Evolutionary conservation across 192 early-diverging fungal genomes (phyloP).

Genomic region (Tieghemiomyces parasiticus): DNA sequence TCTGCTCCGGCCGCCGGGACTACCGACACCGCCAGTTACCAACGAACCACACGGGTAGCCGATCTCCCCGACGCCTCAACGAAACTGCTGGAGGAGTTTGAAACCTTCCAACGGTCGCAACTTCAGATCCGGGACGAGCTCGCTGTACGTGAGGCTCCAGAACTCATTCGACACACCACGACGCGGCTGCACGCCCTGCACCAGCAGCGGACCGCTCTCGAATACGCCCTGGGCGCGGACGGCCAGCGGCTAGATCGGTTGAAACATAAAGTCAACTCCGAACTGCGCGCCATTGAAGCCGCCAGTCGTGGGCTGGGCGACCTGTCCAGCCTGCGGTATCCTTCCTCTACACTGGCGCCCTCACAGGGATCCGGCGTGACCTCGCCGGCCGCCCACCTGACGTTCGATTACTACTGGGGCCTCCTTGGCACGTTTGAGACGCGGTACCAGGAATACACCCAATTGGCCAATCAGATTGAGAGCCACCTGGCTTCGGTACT

Average conservation of each 20-base stretch:
- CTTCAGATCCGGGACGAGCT: slow-evolving; percentile 1
- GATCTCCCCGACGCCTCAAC: not conserved
- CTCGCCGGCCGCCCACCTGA: no score
- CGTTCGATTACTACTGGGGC: slow-evolving; percentile 5
- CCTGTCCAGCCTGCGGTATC: no score
- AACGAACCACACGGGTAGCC: not conserved
- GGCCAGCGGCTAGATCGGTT: not conserved
- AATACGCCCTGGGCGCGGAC: not conserved
- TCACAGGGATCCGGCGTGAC: no score
- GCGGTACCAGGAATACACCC: slow-evolving; percentile 2
- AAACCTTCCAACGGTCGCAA: slow-evolving; percentile 2
- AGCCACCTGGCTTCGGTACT: not conserved
- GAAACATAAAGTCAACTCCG: slow-evolving; percentile 5
- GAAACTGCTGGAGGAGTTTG: slow-evolving; percentile 7
- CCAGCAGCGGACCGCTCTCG: not conserved
- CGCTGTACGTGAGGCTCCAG: not conserved
- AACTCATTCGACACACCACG: not conserved
- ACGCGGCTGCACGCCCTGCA: not conserved
- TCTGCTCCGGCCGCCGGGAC: not conserved
- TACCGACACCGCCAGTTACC: not conserved
- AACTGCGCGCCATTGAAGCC: slow-evolving; percentile 4
- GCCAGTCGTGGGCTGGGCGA: not conserved
- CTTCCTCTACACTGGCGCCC: no score
- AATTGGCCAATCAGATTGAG: slow-evolving; percentile 3
- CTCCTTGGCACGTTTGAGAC: not conserved